Evolutionary conservation across 352 stramenopile species (phyloP), one percentile per base, ranked within the genome.

Genomic region (Globisporangium radiosum): DNA sequence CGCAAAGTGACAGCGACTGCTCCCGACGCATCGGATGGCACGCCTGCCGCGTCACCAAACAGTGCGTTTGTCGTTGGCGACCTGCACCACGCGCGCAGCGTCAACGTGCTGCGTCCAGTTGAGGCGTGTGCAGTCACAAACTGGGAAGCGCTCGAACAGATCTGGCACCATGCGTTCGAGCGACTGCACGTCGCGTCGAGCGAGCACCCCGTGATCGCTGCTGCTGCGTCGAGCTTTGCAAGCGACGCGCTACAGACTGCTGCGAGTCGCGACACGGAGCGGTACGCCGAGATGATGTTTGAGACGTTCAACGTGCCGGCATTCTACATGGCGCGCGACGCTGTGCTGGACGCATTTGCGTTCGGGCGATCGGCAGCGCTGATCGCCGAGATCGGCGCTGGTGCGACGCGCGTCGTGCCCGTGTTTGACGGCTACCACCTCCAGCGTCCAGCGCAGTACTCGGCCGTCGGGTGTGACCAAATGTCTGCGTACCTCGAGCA

Each of bases 271-370:
- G 85, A 93, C 59, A 68, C 72, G 33, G 75, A 88, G 25, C 88
- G 90, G 64, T 93, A 94, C 69, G 65, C 91, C 62, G 83, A 96
- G 71, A 81, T 98, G 64, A 95, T 97, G 76, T 97, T 98, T 61
- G 92, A 98, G 68, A 92, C 71, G 54, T 97, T 97, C 61, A 69
- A 85, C 45, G 78, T 90, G 19, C 89, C 89, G 13, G 87, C 87
- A 13, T 93, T 96, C 64, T 97, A 96, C 70, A 82, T 96, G 66
- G 86, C 88, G 17, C 93, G 95, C 54, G 88, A 93, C 55, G 88
- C 87, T 3, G 81, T 96, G 57, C 73, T 98, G 19, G 87, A 94
- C 53, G 87, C 92, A 0, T 98, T 98, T 59, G 86, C 90, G 2
- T 92, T 96, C 40, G 92, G 92, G 2, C 73, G 90, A 3, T 91